phyloP scores from a whole-genome alignment of 2,329 filamentous ascomycete genomes.

The Fusarium fujikuroi region DNA sequence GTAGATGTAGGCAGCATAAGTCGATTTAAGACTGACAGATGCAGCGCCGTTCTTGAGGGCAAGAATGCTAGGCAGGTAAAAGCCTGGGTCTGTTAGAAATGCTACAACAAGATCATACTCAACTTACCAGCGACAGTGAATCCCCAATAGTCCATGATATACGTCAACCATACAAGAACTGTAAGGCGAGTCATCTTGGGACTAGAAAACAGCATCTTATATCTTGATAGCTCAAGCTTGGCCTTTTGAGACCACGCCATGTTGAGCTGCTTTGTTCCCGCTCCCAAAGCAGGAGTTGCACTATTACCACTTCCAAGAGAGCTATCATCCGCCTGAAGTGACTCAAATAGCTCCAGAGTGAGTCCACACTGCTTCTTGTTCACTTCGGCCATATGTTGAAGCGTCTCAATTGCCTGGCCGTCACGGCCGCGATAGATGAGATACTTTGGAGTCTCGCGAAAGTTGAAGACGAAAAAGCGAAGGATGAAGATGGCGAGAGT shows the following conservation, averaged over 20 bases:
- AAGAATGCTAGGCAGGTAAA: conserved; percentile 60
- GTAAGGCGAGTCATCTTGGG: conserved; percentile 50
- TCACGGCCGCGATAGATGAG: conserved; percentile 57
- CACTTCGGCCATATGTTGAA: conserved; percentile 58
- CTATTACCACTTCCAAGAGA: conserved; percentile 33
- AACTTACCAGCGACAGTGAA: conserved; percentile 52
- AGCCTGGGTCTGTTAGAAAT: conserved; percentile 36
- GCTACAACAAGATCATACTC: fast-evolving
- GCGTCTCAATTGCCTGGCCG: conserved; percentile 57
- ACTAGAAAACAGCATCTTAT: conserved; percentile 49
- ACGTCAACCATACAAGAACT: conserved; percentile 51
- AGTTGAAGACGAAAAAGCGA: conserved; percentile 59
- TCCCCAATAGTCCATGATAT: conserved; percentile 53
- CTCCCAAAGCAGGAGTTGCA: conserved; percentile 26
- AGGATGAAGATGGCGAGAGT: conserved; percentile 57
- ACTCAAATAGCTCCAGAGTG: conserved; percentile 51
- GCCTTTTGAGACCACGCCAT: conserved; percentile 29
- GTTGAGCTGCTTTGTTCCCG: conserved; percentile 24
- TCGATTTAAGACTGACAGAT: conserved; percentile 55
- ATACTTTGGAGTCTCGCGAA: conserved; percentile 60
- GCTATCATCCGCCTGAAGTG: conserved; percentile 38
- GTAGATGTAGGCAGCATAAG: conserved; percentile 64
- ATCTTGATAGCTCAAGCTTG: conserved; percentile 37
- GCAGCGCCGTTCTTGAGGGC: conserved; percentile 61
- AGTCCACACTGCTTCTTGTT: conserved; percentile 51